Evolutionary conservation across 2,329 filamentous ascomycete genomes (phyloP), one percentile per base, ranked within the genome.

Genomic region (Microsporum canis): DNA sequence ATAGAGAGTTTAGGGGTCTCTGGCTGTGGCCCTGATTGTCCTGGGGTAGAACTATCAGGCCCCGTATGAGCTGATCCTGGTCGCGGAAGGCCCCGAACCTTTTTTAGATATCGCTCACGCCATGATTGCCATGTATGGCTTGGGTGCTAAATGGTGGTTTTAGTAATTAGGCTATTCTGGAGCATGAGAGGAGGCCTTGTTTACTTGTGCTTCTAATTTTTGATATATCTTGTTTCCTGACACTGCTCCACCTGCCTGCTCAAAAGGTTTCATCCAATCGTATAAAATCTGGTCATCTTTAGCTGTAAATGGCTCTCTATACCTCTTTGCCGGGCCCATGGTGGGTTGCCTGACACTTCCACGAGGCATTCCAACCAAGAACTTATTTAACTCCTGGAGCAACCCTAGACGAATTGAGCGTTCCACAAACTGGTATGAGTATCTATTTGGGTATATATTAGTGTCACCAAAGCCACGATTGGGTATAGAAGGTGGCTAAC

Each of bases 381-480:
- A 75, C 12, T 73, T 64, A 59, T 79, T 75, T 1, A 79, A 72
- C 62, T 81, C 73, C 59, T 79, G 76, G 4, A 85, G 66, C 41
- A 69, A 68, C 6, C 79, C 78, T 12, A 77, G 71, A 17, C 72
- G 69, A 59, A 86, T 71, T 0, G 82, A 85, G 43, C 74, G 68
- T 47, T 84, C 80, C 56, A 87, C 76, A 68, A 80, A 86, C 61
- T 73, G 77, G 68, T 82, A 87, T 1, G 82, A 84, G 64, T 81
- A 77, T 3, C 78, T 79, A 51, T 10, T 23, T 59, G 23, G 31
- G 55, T 29, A 39, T 53, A 59, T 31, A 47, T 14, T 49, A 10
- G 12, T 31, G 55, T 36, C 56, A 57, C 58, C 23, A 51, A 33
- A 38, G 57, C 33, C 7, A 60, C 45, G 12, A 31, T 53, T 7